Conservation (phyloP, 805 yeast genomes). For the Debaryomyces maramus region DNA sequence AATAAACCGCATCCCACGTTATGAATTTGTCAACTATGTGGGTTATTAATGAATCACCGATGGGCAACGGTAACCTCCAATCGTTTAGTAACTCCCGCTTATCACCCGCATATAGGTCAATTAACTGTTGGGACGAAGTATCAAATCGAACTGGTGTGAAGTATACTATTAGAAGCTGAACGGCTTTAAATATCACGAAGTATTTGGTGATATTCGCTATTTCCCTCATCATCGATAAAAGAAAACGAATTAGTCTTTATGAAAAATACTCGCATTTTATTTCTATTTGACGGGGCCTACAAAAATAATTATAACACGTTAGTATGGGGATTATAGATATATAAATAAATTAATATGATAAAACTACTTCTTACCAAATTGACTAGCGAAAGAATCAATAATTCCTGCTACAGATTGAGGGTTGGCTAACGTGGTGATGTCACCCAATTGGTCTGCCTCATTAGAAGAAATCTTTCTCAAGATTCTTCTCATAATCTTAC, state of each 20-base stretch:
- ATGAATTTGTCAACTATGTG: slow-evolving; percentile 53
- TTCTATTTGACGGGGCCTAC: not conserved
- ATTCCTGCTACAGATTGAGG: slow-evolving; percentile 71
- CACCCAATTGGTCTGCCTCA: slow-evolving; percentile 81
- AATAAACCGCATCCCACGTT: slow-evolving; percentile 87
- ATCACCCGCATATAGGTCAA: slow-evolving; percentile 12
- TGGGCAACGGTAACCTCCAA: not conserved
- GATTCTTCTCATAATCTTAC: slow-evolving; percentile 85
- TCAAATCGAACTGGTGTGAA: slow-evolving; percentile 50
- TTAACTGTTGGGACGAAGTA: slow-evolving; percentile 43
- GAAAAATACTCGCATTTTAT: not conserved
- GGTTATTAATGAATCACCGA: slow-evolving; percentile 6
- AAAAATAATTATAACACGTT: no score
- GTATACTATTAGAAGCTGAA: slow-evolving; percentile 39
- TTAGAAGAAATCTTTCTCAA: slow-evolving; percentile 72
- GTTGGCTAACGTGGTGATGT: slow-evolving; percentile 73
- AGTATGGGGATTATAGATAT: no score
- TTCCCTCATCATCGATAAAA: not conserved
- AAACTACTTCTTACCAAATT: slow-evolving; percentile 40
- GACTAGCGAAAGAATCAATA: slow-evolving; percentile 45
- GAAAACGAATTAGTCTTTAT: not conserved
- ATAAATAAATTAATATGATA: not conserved
- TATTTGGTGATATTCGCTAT: slow-evolving; percentile 15
- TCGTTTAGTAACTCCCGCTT: not conserved
- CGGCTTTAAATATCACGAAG: slow-evolving; percentile 32